Evolutionary conservation across 352 stramenopile genomes (phyloP).

Genomic region (Phytophthora crassamura): DNA sequence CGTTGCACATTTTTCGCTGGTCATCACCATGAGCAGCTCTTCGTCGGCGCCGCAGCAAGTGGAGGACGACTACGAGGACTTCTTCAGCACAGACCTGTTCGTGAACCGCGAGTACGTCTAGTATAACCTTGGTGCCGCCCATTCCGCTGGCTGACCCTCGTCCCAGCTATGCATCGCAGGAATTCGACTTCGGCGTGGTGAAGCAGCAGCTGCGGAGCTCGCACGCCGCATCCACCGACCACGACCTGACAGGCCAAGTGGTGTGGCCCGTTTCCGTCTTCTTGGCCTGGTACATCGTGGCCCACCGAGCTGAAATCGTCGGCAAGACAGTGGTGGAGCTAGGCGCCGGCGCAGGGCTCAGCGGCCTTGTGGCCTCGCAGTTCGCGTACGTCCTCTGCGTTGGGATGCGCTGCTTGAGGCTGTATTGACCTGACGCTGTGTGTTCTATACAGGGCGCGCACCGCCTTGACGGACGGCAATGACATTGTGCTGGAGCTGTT

Average conservation of each 20-base stretch:
- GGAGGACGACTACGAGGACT: constrained; percentile 51
- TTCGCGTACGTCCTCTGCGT: constrained; percentile 50
- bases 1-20: constrained; percentile 6
- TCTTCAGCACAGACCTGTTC: constrained; percentile 64
- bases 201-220: constrained; percentile 58
- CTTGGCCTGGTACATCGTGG: constrained; percentile 54
- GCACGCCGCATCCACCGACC: constrained; percentile 67
- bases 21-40: constrained; percentile 16
- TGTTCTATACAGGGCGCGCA: constrained; percentile 38
- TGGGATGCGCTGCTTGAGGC: constrained; percentile 6
- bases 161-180: constrained; percentile 50
- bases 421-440: constrained; percentile 10
- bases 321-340: constrained; percentile 64
- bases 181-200: constrained; percentile 60
- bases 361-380: constrained; percentile 63
- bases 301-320: constrained; percentile 40
- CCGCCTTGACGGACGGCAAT: constrained; percentile 72
- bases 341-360: constrained; percentile 59
- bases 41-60: neutral
- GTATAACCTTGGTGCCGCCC: neutral
- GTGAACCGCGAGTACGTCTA: constrained; percentile 60
- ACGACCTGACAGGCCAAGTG: constrained; percentile 81
- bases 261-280: constrained; percentile 78
- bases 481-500: constrained; percentile 74
- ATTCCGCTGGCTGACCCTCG: neutral